A percentile compares a stretch with the other conserved stretches of the same genome.
These are phyloP conservation scores for Lolium perenne DNA, from an alignment of 176 grass and related monocot species.

Conservation along the genomic window DNA sequence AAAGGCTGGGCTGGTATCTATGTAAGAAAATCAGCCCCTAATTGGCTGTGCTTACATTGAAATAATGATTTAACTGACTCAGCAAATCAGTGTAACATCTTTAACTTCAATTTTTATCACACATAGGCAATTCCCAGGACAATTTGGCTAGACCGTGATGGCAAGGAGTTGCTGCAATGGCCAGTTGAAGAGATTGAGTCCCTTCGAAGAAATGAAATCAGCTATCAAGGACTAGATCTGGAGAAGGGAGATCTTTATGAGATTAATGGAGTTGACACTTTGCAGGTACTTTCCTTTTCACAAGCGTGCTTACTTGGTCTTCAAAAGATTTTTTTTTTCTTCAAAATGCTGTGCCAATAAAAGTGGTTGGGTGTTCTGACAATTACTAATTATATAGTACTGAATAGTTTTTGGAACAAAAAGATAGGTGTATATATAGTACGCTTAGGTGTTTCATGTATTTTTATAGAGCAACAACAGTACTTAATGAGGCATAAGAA, in stretches of 20 bases:
- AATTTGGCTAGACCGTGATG: constrained; percentile 17
- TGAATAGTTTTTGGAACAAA: neutral
- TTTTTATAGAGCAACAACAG: neutral
- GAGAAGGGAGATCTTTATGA: constrained; percentile 4
- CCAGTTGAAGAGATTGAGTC: constrained; percentile 26
- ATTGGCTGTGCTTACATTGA: neutral
- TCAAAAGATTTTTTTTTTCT: neutral
- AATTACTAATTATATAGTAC: neutral
- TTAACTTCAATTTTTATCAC: neutral
- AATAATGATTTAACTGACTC: neutral
- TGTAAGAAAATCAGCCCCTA: constrained; percentile 42
- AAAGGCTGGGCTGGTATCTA: constrained; percentile 96
- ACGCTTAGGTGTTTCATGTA: neutral
- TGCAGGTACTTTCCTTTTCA: neutral
- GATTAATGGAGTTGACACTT: neutral
- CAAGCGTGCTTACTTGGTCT: neutral
- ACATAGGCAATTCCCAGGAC: constrained; percentile 10
- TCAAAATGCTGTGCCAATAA: neutral
- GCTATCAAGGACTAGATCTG: constrained; percentile 12
- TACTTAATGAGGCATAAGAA: neutral
- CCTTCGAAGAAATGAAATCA: constrained; percentile 20
- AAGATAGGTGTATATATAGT: neutral
- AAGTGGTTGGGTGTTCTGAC: neutral
- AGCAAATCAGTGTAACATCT: neutral
- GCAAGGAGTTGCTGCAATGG: constrained; percentile 8